Evolutionary conservation across 2,329 filamentous ascomycete genomes (phyloP), one percentile per base, ranked within the genome.

Genomic region (Fusarium goolgardi): DNA sequence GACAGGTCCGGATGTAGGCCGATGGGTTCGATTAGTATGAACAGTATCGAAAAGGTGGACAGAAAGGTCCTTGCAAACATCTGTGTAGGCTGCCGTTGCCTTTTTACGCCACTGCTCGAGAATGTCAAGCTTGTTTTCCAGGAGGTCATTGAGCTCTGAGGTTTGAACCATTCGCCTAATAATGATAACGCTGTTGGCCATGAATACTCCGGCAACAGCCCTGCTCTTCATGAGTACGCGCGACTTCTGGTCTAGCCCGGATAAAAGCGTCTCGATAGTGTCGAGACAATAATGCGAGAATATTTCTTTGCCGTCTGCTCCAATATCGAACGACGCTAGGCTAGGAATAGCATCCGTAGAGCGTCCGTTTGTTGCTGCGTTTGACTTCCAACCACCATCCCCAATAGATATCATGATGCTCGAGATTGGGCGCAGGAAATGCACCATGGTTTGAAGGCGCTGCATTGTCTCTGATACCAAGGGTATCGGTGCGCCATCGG

Each of bases 321-420:
- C 90, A 34, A 97, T 90, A 74, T 98, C 95, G 74, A 97, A 93
- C 0, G 92, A 91, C 15, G 89, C 88, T 31, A 94, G 83, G 52
- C 90, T 92, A 0, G 91, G 90, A 21, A 90, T 86, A 29, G 86
- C 86, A 41, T 91, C 88, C 9, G 86, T 87, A 5, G 85, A 85
- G 13, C 86, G 86, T 12, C 85, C 82, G 41, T 84, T 81, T 18
- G 82, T 80, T 31, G 82, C 80, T 12, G 81, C 79, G 21, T 78
- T 82, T 5, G 85, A 83, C 64, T 87, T 88, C 96, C 96, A 99
- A 35, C 95, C 95, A 2, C 94, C 94, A 73, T 98, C 94, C 20
- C 96, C 96, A 12, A 99, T 81, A 1, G 94, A 97, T 29, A 96
- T 90, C 84, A 99, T 90, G 71, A 99, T 93, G 63, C 92, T 95